These are phyloP conservation scores for Ceratocystis huliohia DNA, from an alignment of 2,329 filamentous ascomycete species.

Conservation along the genomic window DNA sequence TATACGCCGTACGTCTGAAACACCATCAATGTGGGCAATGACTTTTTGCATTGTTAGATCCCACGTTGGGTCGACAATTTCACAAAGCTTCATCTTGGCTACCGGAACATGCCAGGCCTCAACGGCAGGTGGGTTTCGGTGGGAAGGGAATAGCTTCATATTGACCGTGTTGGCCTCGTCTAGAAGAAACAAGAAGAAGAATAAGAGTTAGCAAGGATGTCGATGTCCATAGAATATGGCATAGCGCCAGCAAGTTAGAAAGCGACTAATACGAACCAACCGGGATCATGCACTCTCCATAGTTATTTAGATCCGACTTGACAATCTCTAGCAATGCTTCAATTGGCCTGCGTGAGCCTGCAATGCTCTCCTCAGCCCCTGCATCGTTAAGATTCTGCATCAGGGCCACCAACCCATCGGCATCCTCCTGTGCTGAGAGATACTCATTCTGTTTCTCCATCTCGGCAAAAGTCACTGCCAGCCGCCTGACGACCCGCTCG, in stretches of 20 bases:
- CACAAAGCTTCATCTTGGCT: slow-evolving; percentile 50
- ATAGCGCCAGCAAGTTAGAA: neutral
- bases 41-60: slow-evolving; percentile 69
- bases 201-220: neutral
- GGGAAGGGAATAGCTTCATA: slow-evolving; percentile 84
- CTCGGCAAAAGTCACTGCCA: slow-evolving; percentile 74
- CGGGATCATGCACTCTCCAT: slow-evolving; percentile 96
- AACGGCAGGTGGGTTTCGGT: slow-evolving; percentile 62
- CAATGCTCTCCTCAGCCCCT: slow-evolving; percentile 17
- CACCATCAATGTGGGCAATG: slow-evolving; percentile 76
- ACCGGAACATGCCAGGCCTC: slow-evolving; percentile 87
- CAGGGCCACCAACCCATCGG: slow-evolving; percentile 28
- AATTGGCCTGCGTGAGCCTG: slow-evolving; percentile 46
- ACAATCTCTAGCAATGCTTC: slow-evolving; percentile 72
- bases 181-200: slow-evolving; percentile 26
- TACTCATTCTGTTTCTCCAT: slow-evolving; percentile 88
- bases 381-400: slow-evolving; percentile 22
- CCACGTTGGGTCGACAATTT: slow-evolving; percentile 55
- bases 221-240: neutral
- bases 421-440: slow-evolving; percentile 47
- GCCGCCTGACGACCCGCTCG: slow-evolving; percentile 71
- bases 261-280: slow-evolving; percentile 49
- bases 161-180: slow-evolving; percentile 92
- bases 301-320: slow-evolving; percentile 85
- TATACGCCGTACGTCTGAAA: slow-evolving; percentile 79